phyloP scores from a whole-genome alignment of 2,329 filamentous ascomycete species.

The Metarhizium rileyi region DNA sequence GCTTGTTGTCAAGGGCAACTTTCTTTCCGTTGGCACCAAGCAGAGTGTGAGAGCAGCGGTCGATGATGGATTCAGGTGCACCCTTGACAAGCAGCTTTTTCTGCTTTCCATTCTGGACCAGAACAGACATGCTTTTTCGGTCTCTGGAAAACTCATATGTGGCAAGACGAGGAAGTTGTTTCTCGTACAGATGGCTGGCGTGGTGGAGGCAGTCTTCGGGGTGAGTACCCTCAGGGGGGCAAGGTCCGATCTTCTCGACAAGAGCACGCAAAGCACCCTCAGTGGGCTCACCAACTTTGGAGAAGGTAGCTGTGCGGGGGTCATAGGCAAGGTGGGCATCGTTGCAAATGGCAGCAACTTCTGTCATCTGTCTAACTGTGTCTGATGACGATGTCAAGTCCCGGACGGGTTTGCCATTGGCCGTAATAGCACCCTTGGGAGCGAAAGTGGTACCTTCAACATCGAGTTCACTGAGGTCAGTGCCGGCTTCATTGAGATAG shows the following conservation, averaged over 20 bases:
- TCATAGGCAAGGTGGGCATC: conserved; percentile 79
- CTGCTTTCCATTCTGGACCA: conserved; percentile 59
- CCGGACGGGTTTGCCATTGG: conserved; percentile 56
- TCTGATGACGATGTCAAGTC: conserved; percentile 62
- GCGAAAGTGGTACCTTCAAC: conserved; percentile 91
- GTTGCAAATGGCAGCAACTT: conserved; percentile 74
- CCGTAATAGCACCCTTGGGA: conserved; percentile 65
- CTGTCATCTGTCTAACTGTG: conserved; percentile 69
- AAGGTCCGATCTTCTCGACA: conserved; percentile 88
- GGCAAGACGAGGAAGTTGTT: conserved; percentile 61
- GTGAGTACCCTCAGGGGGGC: conserved; percentile 44
- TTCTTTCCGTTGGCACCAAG: conserved; percentile 70
- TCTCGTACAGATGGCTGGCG: conserved; percentile 78
- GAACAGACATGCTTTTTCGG: conserved; percentile 97
- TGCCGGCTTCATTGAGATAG: conserved; percentile 65
- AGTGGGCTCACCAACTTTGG: conserved; percentile 85
- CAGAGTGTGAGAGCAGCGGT: conserved; percentile 77
- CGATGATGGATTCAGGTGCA: conserved; percentile 87
- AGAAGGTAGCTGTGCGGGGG: conserved; percentile 60
- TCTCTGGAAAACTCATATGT: conserved; percentile 97
- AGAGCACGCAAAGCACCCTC: conserved; percentile 87
- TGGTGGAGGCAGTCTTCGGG: conserved; percentile 64
- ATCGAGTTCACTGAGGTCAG: conserved; percentile 71
- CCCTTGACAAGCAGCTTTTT: conserved; percentile 92
- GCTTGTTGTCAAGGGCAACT: conserved; percentile 59